Conservation (phyloP, 2,329 filamentous ascomycete species). For the Talaromyces rugulosus region DNA sequence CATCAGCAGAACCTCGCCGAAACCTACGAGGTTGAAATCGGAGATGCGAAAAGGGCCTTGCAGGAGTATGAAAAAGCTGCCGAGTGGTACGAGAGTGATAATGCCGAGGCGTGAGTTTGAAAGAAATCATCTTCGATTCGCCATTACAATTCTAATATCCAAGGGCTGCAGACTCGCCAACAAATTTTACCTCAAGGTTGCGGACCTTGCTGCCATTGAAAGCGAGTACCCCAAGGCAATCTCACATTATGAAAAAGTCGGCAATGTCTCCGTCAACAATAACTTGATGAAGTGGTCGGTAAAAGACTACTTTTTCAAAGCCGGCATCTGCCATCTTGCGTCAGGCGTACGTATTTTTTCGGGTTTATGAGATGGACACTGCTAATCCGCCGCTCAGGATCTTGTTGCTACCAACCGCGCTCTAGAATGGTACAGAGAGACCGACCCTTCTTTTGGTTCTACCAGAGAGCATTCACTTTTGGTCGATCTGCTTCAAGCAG, state of each 20-base stretch:
- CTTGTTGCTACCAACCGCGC: constrained; percentile 74
- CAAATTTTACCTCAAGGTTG: constrained; percentile 89
- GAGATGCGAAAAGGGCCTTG: constrained; percentile 72
- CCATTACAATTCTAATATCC: neutral
- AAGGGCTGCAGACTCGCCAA: constrained; percentile 66
- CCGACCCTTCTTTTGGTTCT: constrained; percentile 70
- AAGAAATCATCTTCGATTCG: neutral
- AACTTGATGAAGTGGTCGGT: constrained; percentile 91
- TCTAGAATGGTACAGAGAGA: constrained; percentile 74
- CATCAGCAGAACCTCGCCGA: constrained; percentile 88
- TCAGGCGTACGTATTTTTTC: constrained; percentile 40
- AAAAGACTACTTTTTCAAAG: constrained; percentile 94
- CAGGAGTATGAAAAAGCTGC: constrained; percentile 82
- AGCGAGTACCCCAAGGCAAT: constrained; percentile 81
- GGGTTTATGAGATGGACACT: neutral
- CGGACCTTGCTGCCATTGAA: constrained; percentile 77
- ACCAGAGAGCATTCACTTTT: constrained; percentile 81
- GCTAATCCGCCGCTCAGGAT: constrained; percentile 47
- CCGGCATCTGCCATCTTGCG: constrained; percentile 82
- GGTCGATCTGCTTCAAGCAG: constrained; percentile 67
- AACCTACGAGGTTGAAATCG: constrained; percentile 75
- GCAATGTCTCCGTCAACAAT: constrained; percentile 73
- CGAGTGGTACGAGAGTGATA: constrained; percentile 83
- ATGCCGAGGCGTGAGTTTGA: constrained; percentile 65
- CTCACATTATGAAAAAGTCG: constrained; percentile 78